A percentile compares a stretch with the other conserved stretches of the same genome.
Conservation (phyloP, 192 early-diverging fungal genomes). For the Backusella tuberculispora region DNA sequence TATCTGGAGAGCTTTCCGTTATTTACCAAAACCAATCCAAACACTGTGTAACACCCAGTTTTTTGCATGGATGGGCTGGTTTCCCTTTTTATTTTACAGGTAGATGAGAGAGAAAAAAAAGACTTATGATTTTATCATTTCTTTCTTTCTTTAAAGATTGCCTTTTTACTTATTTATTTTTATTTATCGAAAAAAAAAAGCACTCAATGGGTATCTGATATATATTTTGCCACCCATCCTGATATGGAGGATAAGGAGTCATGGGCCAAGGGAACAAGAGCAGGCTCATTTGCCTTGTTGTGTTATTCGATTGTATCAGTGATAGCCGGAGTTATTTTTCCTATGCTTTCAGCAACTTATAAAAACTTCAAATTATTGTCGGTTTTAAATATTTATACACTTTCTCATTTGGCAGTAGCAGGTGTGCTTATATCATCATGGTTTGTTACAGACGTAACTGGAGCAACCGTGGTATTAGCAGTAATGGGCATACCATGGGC, state of each 20-base stretch:
- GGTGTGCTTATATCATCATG: conserved; percentile 69
- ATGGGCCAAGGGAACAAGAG: conserved; percentile 65
- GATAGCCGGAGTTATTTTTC: conserved; percentile 60
- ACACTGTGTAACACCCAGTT: conserved; percentile 88
- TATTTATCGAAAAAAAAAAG: conserved; percentile 35
- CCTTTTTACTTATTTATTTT: not conserved
- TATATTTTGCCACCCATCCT: conserved; percentile 44
- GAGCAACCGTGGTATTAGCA: conserved; percentile 74
- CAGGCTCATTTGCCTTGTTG: conserved; percentile 87
- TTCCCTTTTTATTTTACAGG: conserved; percentile 95
- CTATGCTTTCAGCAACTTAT: conserved; percentile 47
- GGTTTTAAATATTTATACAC: conserved; percentile 69
- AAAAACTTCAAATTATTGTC: conserved; percentile 43
- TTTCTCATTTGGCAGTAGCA: conserved; percentile 70
- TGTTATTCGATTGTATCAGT: conserved; percentile 77
- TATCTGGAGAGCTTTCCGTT: conserved; percentile 60
- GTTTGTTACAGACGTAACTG: conserved; percentile 54
- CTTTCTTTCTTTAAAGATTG: not conserved
- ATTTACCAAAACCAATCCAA: conserved; percentile 73
- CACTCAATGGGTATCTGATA: conserved; percentile 69
- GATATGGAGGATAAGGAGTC: conserved; percentile 7
- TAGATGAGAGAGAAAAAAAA: conserved; percentile 40
- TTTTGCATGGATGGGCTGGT: conserved; percentile 97
- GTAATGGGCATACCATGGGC: conserved; percentile 86
- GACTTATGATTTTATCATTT: not conserved